phyloP scores from a whole-genome alignment of 2,329 filamentous ascomycete species.

The Chaetomiaceae sp. region DNA sequence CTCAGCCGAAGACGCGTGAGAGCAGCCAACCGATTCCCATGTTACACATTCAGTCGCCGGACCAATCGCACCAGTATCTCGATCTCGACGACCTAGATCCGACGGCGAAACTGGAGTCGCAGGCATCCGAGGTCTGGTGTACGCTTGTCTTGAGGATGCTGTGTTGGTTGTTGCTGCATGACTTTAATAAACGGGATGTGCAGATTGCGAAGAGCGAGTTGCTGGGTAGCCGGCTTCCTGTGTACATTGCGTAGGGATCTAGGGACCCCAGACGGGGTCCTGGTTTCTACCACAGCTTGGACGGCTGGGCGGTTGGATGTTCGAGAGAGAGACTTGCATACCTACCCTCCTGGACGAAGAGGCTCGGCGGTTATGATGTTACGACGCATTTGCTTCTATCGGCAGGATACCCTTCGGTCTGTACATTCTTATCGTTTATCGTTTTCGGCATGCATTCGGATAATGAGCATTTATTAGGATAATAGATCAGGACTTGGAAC shows the following conservation, averaged over 20 bases:
- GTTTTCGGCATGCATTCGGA: too few relatives aligned
- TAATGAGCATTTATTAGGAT: too few relatives aligned
- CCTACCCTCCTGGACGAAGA: too few relatives aligned
- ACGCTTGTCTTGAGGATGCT: slow-evolving; percentile 54
- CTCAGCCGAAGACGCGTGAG: slow-evolving; percentile 2
- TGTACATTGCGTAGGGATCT: slow-evolving; percentile 48
- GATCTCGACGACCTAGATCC: slow-evolving; percentile 8
- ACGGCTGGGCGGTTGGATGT: too few relatives aligned
- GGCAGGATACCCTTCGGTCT: neutral
- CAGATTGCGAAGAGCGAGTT: slow-evolving; percentile 52
- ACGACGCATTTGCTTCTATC: neutral
- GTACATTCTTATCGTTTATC: too few relatives aligned
- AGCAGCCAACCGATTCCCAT: slow-evolving; percentile 14
- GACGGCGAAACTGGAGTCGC: slow-evolving; percentile 11
- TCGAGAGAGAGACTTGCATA: too few relatives aligned
- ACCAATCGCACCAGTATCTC: neutral
- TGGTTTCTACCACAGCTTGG: too few relatives aligned
- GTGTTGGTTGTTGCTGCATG: slow-evolving; percentile 54
- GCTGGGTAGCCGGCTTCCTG: slow-evolving; percentile 50
- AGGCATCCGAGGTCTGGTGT: slow-evolving; percentile 47
- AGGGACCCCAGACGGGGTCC: too few relatives aligned
- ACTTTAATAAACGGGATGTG: slow-evolving; percentile 52
- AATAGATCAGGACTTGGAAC: too few relatives aligned
- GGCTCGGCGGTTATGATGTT: too few relatives aligned
- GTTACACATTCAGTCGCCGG: slow-evolving; percentile 16